A percentile compares a stretch with the other conserved stretches of the same genome.
Conservation (phyloP, 352 stramenopile species). For the Thalassiosira exigua region DNA sequence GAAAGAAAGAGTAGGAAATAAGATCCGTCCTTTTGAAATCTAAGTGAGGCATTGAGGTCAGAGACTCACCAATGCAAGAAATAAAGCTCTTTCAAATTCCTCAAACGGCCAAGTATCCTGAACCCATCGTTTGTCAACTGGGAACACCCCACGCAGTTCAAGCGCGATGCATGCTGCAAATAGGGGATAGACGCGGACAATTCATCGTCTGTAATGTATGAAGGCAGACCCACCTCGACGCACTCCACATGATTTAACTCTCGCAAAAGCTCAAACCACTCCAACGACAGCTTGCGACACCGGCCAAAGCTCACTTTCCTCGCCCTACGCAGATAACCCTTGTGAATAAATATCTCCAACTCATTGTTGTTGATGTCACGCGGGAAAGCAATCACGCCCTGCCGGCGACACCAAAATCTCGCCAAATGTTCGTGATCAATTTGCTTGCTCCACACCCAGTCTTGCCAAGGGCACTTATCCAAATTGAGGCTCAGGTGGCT, state of each 20-base stretch:
- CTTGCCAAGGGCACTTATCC: constrained; percentile 46
- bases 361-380: constrained; percentile 43
- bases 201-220: constrained; percentile 43
- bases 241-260: constrained; percentile 18
- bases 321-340: constrained; percentile 23
- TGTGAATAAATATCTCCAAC: constrained; percentile 49
- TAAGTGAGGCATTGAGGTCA: no score
- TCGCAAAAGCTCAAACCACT: constrained; percentile 45
- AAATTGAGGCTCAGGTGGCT: constrained; percentile 49
- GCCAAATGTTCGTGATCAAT: constrained; percentile 43
- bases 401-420: constrained; percentile 32
- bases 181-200: constrained; percentile 15
- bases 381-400: constrained; percentile 46
- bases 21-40: no score
- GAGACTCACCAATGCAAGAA: constrained; percentile 60
- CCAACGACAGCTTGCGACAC: constrained; percentile 43
- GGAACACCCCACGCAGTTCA: constrained; percentile 54
- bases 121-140: constrained; percentile 41
- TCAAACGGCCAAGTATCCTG: constrained; percentile 24
- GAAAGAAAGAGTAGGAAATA: no score
- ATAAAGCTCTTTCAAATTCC: constrained; percentile 45
- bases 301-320: constrained; percentile 40
- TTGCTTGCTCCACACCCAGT: constrained; percentile 53
- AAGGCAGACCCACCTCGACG: constrained; percentile 45
- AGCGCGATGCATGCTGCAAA: constrained; percentile 33